Evolutionary conservation across 495 filamentous ascomycete genomes (phyloP).

Genomic region (Glarea lozoyensis): DNA sequence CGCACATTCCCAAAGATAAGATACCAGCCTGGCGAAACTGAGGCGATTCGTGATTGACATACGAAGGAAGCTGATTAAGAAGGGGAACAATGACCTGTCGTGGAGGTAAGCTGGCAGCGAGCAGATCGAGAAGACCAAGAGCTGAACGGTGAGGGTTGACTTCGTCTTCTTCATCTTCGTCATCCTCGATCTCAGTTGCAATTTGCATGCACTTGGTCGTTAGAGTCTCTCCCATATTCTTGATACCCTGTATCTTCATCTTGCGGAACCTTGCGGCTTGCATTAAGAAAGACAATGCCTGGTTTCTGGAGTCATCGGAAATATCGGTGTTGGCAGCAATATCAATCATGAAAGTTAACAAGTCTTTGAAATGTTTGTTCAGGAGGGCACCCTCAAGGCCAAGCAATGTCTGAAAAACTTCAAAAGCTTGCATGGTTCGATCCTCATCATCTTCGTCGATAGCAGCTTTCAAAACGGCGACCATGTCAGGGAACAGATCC

Average conservation of each 20-base stretch:
- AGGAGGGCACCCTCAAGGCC: slow-evolving; percentile 82
- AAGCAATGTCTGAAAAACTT: slow-evolving; percentile 94
- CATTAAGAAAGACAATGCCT: slow-evolving; percentile 89
- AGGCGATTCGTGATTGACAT: slow-evolving; percentile 61
- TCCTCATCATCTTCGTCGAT: slow-evolving; percentile 76
- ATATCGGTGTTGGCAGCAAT: slow-evolving; percentile 63
- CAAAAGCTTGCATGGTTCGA: slow-evolving; percentile 78
- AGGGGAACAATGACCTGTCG: slow-evolving; percentile 92
- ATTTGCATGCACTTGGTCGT: slow-evolving; percentile 80
- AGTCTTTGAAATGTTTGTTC: slow-evolving; percentile 76
- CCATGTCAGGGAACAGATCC: slow-evolving; percentile 76
- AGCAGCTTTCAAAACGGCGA: slow-evolving; percentile 74
- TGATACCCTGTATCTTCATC: slow-evolving; percentile 86
- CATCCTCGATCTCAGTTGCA: slow-evolving; percentile 69
- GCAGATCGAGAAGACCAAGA: slow-evolving; percentile 77
- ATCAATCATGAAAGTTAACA: slow-evolving; percentile 91
- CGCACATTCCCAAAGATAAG: slow-evolving; percentile 84
- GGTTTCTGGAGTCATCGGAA: slow-evolving; percentile 76
- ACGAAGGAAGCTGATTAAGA: slow-evolving; percentile 72
- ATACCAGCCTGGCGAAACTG: slow-evolving; percentile 83
- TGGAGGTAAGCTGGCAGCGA: slow-evolving; percentile 78
- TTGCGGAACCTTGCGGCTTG: slow-evolving; percentile 86
- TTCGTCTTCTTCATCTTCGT: slow-evolving; percentile 82
- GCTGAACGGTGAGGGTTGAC: slow-evolving; percentile 84
- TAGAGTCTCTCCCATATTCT: slow-evolving; percentile 69